Percentiles rank a stretch among this genome's conserved stretches.
These are phyloP conservation scores for Taphrina confusa DNA, from an alignment of 1,139 yeast species.

Conservation along the genomic window DNA sequence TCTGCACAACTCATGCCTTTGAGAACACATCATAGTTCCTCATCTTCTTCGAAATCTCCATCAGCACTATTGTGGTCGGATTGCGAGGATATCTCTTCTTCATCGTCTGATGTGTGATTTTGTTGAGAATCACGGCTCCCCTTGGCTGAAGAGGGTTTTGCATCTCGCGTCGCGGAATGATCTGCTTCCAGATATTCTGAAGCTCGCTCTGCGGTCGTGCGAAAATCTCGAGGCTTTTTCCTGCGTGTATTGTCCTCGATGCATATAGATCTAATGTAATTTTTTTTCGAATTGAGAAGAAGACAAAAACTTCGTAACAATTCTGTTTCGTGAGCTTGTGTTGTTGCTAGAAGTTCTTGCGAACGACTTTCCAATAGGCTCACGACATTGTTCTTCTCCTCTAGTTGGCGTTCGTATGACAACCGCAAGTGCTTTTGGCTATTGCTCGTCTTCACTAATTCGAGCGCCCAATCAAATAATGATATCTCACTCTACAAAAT, in stretches of 20 bases:
- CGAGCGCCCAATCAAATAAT: constrained; percentile 7
- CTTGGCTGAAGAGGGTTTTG: no score
- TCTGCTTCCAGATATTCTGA: no score
- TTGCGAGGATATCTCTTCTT: not conserved
- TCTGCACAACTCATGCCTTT: no score
- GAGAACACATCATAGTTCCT: no score
- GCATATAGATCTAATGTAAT: not conserved
- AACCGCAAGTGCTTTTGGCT: not conserved
- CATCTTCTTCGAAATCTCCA: not conserved
- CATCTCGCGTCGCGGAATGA: no score
- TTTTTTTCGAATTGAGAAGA: constrained; percentile 14
- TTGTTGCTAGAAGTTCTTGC: not conserved
- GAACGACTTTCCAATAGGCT: not conserved
- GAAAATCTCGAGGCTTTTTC: no score
- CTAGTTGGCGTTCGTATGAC: not conserved
- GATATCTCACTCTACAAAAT: not conserved
- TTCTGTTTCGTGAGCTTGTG: not conserved
- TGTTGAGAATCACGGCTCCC: no score
- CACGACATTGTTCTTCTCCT: not conserved
- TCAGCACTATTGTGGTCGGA: not conserved
- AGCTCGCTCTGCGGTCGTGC: no score
- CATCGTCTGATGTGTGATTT: no score
- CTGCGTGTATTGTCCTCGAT: not conserved
- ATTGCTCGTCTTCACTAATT: not conserved
- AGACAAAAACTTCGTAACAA: not conserved